These are phyloP conservation scores for Hypoxylon intermedium DNA, from an alignment of 495 filamentous ascomycete genomes.

Conservation along the genomic window DNA sequence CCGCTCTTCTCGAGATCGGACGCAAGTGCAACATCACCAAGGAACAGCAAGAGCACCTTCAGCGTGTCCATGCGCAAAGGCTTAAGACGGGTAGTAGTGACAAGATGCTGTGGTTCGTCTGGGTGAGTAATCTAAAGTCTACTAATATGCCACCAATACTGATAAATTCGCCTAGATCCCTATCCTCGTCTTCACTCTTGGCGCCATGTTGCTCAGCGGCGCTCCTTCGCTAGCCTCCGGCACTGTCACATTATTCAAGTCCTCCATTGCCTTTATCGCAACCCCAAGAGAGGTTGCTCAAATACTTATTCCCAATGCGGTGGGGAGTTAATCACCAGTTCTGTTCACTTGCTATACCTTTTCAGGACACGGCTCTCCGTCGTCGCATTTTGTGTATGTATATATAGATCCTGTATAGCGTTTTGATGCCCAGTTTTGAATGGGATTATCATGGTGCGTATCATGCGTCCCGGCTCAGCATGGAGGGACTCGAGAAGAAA, in stretches of 20 bases:
- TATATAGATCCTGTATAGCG: slow-evolving; percentile 28
- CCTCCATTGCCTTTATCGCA: slow-evolving; percentile 12
- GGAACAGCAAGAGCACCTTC: slow-evolving; percentile 75
- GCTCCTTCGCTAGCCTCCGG: slow-evolving; percentile 61
- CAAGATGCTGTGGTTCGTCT: slow-evolving; percentile 82
- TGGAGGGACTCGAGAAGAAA: background rate
- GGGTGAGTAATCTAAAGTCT: slow-evolving; percentile 61
- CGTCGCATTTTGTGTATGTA: slow-evolving; percentile 37
- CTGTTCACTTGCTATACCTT: slow-evolving; percentile 1
- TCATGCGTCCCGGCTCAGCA: slow-evolving; percentile 9
- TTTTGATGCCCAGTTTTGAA: slow-evolving; percentile 6
- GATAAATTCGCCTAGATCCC: slow-evolving; percentile 35
- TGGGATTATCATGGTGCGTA: slow-evolving; percentile 6
- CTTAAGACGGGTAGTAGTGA: slow-evolving; percentile 78
- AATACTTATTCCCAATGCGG: slow-evolving; percentile 8
- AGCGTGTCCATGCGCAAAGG: slow-evolving; percentile 73
- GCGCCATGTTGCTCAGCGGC: slow-evolving; percentile 68
- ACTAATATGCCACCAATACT: slow-evolving; percentile 6
- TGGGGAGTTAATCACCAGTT: slow-evolving; percentile 15
- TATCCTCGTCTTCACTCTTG: slow-evolving; percentile 66
- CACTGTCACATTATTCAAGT: slow-evolving; percentile 27
- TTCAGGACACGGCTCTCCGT: slow-evolving; percentile 3
- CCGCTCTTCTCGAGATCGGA: slow-evolving; percentile 59
- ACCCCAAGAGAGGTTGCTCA: slow-evolving; percentile 26
- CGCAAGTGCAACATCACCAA: slow-evolving; percentile 64